Percentiles rank a stretch among this genome's conserved stretches.
These are phyloP conservation scores for Xylogone sp. DNA, from an alignment of 2,329 filamentous ascomycete species.

Conservation along the genomic window DNA sequence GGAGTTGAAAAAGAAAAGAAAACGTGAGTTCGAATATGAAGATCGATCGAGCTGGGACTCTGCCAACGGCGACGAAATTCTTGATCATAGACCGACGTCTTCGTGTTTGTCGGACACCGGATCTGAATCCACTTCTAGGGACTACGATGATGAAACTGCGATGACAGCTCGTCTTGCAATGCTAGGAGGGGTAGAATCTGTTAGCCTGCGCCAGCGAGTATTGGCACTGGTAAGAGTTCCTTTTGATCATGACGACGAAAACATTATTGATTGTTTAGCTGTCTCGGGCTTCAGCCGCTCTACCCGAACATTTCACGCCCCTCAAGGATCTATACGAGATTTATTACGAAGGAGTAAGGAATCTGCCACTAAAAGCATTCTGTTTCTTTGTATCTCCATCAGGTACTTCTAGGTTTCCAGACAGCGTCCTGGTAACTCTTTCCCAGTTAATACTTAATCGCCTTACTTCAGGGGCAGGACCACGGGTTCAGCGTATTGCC, in stretches of 20 bases:
- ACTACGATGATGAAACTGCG: background rate
- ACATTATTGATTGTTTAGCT: constrained; percentile 16
- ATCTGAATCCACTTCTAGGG: background rate
- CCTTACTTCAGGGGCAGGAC: constrained; percentile 36
- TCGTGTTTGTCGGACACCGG: background rate
- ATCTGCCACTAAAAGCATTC: constrained; percentile 27
- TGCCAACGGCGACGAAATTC: background rate
- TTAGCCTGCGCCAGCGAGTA: constrained; percentile 24
- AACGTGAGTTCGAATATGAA: constrained; percentile 32
- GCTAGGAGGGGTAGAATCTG: constrained; percentile 24
- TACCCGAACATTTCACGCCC: constrained; percentile 41
- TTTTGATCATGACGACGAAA: background rate
- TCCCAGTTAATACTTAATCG: constrained; percentile 48
- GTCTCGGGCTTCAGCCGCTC: constrained; percentile 30
- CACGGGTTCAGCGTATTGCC: constrained; percentile 29
- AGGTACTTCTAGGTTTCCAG: constrained; percentile 29
- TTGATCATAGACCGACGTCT: background rate
- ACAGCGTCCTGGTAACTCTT: constrained; percentile 41
- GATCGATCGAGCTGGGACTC: background rate
- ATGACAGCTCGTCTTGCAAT: constrained; percentile 3
- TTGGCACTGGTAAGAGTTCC: constrained; percentile 20
- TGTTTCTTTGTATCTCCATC: constrained; percentile 39
- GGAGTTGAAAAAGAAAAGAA: constrained; percentile 44
- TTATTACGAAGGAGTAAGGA: constrained; percentile 39
- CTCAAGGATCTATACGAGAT: constrained; percentile 44